These are phyloP conservation scores for Cyberlindnera lachancei DNA, from an alignment of 805 yeast genomes.

Conservation along the genomic window DNA sequence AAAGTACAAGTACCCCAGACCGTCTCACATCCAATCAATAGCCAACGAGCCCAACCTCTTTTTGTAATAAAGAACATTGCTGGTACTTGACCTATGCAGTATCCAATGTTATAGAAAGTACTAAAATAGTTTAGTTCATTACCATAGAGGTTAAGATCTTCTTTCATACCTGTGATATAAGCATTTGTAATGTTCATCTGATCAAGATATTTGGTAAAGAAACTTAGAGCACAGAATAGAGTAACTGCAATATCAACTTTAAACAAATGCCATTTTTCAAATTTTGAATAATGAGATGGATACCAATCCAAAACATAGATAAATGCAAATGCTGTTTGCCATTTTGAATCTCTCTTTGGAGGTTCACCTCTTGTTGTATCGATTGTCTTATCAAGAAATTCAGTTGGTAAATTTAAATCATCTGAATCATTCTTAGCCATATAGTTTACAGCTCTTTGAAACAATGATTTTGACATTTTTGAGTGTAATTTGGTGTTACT, in stretches of 20 bases:
- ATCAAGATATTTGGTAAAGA: conserved; percentile 44
- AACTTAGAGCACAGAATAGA: conserved; percentile 23
- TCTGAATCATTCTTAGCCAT: no score
- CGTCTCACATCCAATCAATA: conserved; percentile 1
- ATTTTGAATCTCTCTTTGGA: background rate
- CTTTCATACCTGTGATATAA: conserved; percentile 58
- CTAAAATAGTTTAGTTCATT: conserved; percentile 56
- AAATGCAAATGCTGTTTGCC: background rate
- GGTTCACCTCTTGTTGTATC: background rate
- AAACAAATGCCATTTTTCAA: conserved; percentile 6
- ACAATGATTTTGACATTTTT: no score
- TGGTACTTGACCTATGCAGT: conserved; percentile 6
- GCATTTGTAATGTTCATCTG: conserved; percentile 55
- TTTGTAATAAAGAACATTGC: conserved; percentile 18
- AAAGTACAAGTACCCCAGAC: background rate
- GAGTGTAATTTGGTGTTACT: no score
- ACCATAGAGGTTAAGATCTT: conserved; percentile 46
- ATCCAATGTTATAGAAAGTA: conserved; percentile 33
- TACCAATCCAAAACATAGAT: conserved; percentile 5
- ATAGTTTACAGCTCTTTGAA: no score
- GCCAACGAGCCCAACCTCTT: conserved; percentile 1
- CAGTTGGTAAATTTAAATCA: background rate
- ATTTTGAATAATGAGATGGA: conserved; percentile 6
- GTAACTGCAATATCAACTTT: conserved; percentile 8
- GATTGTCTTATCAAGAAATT: background rate